phyloP scores from a whole-genome alignment of 208 protist species.

The Crithidia brevicula region DNA sequence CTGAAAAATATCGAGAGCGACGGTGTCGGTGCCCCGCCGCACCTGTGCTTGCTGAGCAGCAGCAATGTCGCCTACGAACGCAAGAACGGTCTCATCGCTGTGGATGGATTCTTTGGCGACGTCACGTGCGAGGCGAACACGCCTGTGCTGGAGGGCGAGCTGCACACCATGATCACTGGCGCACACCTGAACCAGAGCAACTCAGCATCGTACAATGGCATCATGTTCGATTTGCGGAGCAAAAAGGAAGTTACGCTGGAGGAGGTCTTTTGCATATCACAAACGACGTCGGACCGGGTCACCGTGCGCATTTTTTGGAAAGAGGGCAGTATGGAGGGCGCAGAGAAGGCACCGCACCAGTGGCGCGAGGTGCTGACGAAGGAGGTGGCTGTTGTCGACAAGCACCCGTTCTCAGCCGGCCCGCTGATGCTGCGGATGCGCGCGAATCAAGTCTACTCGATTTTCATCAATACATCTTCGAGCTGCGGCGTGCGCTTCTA shows the following conservation, averaged over 20 bases:
- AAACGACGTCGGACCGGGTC: conserved; percentile 76
- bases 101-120: conserved; percentile 60
- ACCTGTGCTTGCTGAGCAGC: conserved; percentile 30
- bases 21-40: conserved; percentile 22
- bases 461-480: conserved; percentile 90
- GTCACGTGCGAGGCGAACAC: conserved; percentile 51
- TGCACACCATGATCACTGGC: conserved; percentile 77
- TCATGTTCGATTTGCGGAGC: conserved; percentile 91
- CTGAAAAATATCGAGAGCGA: conserved; percentile 43
- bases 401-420: conserved; percentile 75
- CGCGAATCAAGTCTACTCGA: conserved; percentile 77
- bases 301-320: conserved; percentile 90
- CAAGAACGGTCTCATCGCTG: conserved; percentile 53
- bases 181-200: conserved; percentile 73
- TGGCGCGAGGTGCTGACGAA: conserved; percentile 77
- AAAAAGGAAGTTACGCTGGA: conserved; percentile 87
- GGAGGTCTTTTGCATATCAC: conserved; percentile 86
- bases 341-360: conserved; percentile 58
- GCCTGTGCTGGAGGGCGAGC: conserved; percentile 45
- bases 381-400: conserved; percentile 75
- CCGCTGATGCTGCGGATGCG: conserved; percentile 71
- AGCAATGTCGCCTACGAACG: conserved; percentile 34
- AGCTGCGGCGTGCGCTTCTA: conserved; percentile 90
- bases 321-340: conserved; percentile 85
- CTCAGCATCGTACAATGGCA: conserved; percentile 90